Conservation (phyloP, 2,329 filamentous ascomycete genomes). For the Fusarium sp. region DNA sequence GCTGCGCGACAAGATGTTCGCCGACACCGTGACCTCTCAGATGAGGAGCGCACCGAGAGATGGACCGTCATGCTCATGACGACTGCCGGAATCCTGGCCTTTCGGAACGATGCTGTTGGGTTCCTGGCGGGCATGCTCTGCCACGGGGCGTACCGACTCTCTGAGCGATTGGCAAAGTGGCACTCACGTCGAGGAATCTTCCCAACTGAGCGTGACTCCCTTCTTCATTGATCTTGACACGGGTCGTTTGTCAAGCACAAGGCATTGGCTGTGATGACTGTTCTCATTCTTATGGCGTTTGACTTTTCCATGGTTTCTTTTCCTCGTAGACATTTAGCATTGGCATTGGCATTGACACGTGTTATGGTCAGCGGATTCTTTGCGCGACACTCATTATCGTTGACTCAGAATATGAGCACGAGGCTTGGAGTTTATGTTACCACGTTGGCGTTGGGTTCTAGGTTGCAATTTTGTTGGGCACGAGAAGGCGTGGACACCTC, state of each 20-base stretch:
- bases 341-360: neutral
- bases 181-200: conserved; percentile 35
- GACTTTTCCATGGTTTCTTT: neutral
- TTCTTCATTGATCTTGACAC: conserved; percentile 41
- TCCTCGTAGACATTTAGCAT: neutral
- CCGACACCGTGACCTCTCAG: conserved; percentile 64
- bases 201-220: conserved; percentile 44
- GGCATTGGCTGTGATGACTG: neutral
- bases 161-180: conserved; percentile 56
- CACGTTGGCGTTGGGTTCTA: neutral
- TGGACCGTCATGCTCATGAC: conserved; percentile 95
- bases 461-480: neutral
- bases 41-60: conserved; percentile 76
- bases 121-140: conserved; percentile 86
- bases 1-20: conserved; percentile 55
- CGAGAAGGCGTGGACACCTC: neutral
- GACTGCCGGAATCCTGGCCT: conserved; percentile 82
- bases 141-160: conserved; percentile 72
- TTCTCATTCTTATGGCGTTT: conserved; percentile 4
- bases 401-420: neutral
- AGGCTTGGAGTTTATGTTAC: neutral
- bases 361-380: neutral
- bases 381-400: neutral
- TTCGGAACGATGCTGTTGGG: conserved; percentile 89
- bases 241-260: neutral